Evolutionary conservation across 2,329 filamentous ascomycete genomes (phyloP), one percentile per base, ranked within the genome.

Genomic region (Samsoniella hepiali): DNA sequence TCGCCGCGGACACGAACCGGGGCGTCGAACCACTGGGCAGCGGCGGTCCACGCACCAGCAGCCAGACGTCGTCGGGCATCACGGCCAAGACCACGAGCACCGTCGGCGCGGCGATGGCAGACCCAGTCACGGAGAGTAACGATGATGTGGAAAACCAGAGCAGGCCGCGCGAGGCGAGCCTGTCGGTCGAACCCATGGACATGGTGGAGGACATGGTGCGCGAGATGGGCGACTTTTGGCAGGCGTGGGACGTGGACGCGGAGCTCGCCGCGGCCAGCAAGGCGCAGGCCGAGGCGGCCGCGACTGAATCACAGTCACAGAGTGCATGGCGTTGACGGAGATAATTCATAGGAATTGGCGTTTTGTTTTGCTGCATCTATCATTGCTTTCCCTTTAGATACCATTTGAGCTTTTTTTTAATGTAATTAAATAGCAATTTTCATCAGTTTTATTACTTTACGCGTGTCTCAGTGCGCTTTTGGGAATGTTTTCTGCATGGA

Each of bases 181-280:
- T 58, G 42, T 34, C 47, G 68, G 70, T 73, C 55, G 74, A 77
- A 54, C 72, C 73, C 11, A 64, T 73, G 50, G 74, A 77, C 57
- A 70, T 76, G 67, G 72, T 75, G 3, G 73, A 76, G 38, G 75
- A 77, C 42, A 68, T 77, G 51, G 72, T 77, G 62, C 69, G 71
- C 11, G 74, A 76, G 58, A 75, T 77, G 70, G 70, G 70, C 36
- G 74, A 75, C 53, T 70, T 76, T 55, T 67, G 75, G 49, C 68
- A 74, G 58, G 66, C 69, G 15, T 77, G 72, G 72, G 68, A 77
- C 55, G 68, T 76, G 47, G 75, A 76, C 44, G 67, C 66, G 1
- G 76, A 80, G 62, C 69, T 80, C 9, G 71, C 72, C 0, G 64
- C 72, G 62, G 71, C 69, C 9, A 69, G 71, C 7, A 71, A 67